Percentiles rank a stretch among this genome's conserved stretches.
Evolutionary conservation across 2,329 filamentous ascomycete genomes (phyloP).

Genomic region (Cladosporium sp.): DNA sequence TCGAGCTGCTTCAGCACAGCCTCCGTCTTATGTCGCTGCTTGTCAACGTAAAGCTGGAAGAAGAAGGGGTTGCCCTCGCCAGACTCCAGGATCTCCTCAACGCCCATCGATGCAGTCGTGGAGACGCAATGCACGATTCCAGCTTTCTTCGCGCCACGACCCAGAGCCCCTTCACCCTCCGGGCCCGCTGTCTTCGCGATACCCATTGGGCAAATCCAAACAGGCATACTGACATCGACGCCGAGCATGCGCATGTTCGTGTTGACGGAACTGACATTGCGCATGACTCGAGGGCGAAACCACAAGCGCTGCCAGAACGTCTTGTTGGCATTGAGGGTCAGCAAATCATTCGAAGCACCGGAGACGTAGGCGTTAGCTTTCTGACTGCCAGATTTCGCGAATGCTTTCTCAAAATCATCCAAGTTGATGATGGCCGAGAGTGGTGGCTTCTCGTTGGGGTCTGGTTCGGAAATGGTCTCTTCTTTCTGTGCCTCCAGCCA

Average conservation of each 20-base stretch:
- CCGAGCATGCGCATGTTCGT: constrained; percentile 31
- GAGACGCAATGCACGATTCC: constrained; percentile 30
- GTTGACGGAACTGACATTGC: constrained; percentile 34
- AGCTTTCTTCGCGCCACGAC: constrained; percentile 23
- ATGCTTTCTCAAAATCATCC: constrained; percentile 41
- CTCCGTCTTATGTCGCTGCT: constrained; percentile 48
- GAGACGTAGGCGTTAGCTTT: constrained; percentile 42
- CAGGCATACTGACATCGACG: constrained; percentile 29
- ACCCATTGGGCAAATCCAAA: constrained; percentile 32
- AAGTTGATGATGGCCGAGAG: constrained; percentile 42
- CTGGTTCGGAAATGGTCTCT: constrained; percentile 19
- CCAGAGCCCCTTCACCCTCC: constrained; percentile 31
- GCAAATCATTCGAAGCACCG: constrained; percentile 45
- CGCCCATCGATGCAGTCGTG: constrained; percentile 25
- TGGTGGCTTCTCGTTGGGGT: constrained; percentile 37
- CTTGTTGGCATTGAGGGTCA: constrained; percentile 41
- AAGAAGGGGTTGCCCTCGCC: constrained; percentile 37
- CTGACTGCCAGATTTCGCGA: constrained; percentile 29
- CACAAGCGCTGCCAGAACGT: constrained; percentile 38
- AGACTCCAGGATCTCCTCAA: constrained; percentile 28
- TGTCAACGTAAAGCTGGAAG: constrained; percentile 59
- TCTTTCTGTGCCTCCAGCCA: constrained; percentile 28
- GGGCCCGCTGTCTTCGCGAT: constrained; percentile 27
- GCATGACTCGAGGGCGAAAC: constrained; percentile 43
- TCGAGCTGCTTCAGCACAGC: constrained; percentile 44